phyloP scores from a whole-genome alignment of 768 basidiomycete species.

The Lactarius pseudohatsudake region DNA sequence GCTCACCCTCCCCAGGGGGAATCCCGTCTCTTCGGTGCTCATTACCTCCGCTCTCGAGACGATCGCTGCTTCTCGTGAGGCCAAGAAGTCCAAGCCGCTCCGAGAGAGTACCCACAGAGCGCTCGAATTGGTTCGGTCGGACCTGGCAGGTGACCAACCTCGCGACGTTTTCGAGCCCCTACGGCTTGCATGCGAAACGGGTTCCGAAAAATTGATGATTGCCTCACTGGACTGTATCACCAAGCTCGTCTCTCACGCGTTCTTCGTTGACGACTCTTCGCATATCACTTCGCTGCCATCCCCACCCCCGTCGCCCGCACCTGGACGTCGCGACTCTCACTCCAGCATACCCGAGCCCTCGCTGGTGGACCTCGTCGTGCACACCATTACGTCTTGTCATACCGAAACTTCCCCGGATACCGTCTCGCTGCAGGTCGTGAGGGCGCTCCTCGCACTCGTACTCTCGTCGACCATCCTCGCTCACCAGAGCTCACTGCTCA shows the following conservation, averaged over 20 bases:
- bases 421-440: slow-evolving; percentile 95
- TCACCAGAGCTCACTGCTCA: slow-evolving; percentile 93
- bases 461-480: slow-evolving; percentile 84
- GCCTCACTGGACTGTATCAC: slow-evolving; percentile 97
- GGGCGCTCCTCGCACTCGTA: slow-evolving; percentile 86
- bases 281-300: slow-evolving; percentile 52
- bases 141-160: slow-evolving; percentile 72
- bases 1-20: slow-evolving; percentile 50
- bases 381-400: slow-evolving; percentile 92
- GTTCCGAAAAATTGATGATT: slow-evolving; percentile 91
- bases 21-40: slow-evolving; percentile 74
- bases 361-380: slow-evolving; percentile 89
- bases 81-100: slow-evolving; percentile 76
- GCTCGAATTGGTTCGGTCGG: slow-evolving; percentile 74
- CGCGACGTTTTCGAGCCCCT: slow-evolving; percentile 95
- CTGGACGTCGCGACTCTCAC: slow-evolving; percentile 44
- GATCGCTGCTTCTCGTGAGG: slow-evolving; percentile 85
- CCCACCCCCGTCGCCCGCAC: slow-evolving; percentile 71
- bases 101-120: slow-evolving; percentile 82
- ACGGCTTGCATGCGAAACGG: slow-evolving; percentile 92
- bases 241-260: slow-evolving; percentile 96
- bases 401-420: slow-evolving; percentile 84
- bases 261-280: slow-evolving; percentile 75
- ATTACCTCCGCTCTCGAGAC: slow-evolving; percentile 84
- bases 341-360: slow-evolving; percentile 56